A percentile compares a stretch with the other conserved stretches of the same genome.
These are phyloP conservation scores for Leishmania martiniquensis DNA, from an alignment of 208 protist species.

Conservation along the genomic window DNA sequence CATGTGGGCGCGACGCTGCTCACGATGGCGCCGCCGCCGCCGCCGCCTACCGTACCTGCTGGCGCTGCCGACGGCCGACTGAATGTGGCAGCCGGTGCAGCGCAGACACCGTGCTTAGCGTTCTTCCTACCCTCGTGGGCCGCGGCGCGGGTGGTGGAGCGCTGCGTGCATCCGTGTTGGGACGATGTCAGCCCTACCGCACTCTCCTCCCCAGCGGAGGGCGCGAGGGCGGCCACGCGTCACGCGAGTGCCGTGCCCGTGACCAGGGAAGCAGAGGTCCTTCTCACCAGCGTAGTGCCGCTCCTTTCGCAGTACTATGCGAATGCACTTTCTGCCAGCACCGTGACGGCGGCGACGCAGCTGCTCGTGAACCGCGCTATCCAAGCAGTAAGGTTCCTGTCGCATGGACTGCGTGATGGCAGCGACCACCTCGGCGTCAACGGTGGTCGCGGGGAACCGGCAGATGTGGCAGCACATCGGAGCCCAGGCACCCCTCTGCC, in stretches of 20 bases:
- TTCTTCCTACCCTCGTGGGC: slow-evolving; percentile 32
- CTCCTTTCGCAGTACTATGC: slow-evolving; percentile 36
- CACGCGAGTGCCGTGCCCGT: background rate
- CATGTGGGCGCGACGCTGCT: background rate
- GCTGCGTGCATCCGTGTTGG: slow-evolving; percentile 19
- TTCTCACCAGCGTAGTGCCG: slow-evolving; percentile 29
- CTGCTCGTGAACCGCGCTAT: slow-evolving; percentile 31
- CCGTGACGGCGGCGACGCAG: slow-evolving; percentile 27
- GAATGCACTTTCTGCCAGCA: slow-evolving; percentile 10
- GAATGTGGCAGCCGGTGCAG: background rate
- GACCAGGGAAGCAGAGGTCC: slow-evolving; percentile 12
- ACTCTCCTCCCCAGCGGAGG: background rate
- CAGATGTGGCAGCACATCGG: background rate
- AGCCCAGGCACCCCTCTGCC: background rate
- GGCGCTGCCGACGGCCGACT: background rate
- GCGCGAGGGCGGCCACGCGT: background rate
- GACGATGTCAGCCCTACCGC: background rate
- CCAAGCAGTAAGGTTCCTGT: slow-evolving; percentile 22
- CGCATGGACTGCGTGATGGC: slow-evolving; percentile 1
- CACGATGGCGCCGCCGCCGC: background rate
- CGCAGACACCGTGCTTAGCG: slow-evolving; percentile 12
- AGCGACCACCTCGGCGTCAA: background rate
- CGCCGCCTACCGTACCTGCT: background rate
- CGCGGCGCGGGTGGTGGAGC: slow-evolving; percentile 26
- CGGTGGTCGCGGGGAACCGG: background rate